Conservation (phyloP, 306 rosid species). For the Dicorynia guianensis region DNA sequence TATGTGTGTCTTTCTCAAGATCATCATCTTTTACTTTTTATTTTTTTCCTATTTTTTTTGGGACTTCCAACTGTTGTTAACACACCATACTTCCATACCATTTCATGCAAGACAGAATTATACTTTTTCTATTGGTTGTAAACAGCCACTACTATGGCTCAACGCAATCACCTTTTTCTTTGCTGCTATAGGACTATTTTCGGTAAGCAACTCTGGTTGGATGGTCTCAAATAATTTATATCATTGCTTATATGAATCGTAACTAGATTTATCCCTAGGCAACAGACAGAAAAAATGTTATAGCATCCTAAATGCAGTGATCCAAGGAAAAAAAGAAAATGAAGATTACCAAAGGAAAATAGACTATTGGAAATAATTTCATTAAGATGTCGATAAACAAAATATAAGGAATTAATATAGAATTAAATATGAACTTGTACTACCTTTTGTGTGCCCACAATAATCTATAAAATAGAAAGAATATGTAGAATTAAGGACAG, state of each 20-base stretch:
- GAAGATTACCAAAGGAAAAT: not conserved
- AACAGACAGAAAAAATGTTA: too few species aligned
- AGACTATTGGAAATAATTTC: not conserved
- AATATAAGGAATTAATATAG: not conserved
- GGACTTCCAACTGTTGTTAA: constrained; percentile 3
- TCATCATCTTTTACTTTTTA: not conserved
- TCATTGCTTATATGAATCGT: not conserved
- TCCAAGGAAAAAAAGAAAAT: too few species aligned
- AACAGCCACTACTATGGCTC: not conserved
- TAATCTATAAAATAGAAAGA: too few species aligned
- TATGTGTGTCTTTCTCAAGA: not conserved
- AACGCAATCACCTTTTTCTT: not conserved
- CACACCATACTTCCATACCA: not conserved
- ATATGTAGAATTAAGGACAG: too few species aligned
- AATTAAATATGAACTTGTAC: not conserved
- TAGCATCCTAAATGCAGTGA: too few species aligned
- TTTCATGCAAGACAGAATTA: not conserved
- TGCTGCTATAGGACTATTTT: not conserved
- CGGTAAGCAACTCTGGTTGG: not conserved
- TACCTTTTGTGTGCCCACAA: too few species aligned
- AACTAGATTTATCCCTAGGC: not conserved
- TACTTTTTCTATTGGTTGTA: not conserved
- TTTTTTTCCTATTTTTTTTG: not conserved
- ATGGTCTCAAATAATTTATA: not conserved
- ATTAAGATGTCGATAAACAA: not conserved